A percentile compares a stretch with the other conserved stretches of the same genome.
These are phyloP conservation scores for Didymella sp. DNA, from an alignment of 2,329 filamentous ascomycete species.

Conservation along the genomic window DNA sequence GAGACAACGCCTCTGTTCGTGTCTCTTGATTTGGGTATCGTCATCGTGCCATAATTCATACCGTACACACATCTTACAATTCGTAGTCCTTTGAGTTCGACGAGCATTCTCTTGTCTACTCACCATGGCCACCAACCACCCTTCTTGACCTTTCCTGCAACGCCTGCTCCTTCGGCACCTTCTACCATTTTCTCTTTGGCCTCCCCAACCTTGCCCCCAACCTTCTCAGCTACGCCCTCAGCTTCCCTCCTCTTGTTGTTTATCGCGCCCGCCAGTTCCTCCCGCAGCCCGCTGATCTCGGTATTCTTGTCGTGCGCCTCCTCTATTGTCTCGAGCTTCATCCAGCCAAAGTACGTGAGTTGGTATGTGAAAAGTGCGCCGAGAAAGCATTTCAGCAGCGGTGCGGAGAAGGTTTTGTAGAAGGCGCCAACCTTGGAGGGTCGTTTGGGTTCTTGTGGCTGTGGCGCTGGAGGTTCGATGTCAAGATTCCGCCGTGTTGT, in stretches of 20 bases:
- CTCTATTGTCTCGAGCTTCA: conserved; percentile 76
- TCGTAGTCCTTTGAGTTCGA: not conserved
- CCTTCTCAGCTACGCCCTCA: conserved; percentile 16
- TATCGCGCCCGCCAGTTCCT: conserved; percentile 34
- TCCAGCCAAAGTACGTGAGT: conserved; percentile 75
- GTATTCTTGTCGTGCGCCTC: conserved; percentile 60
- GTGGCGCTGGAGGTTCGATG: conserved; percentile 9
- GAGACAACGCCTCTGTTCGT: not conserved
- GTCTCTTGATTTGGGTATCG: conserved; percentile 2
- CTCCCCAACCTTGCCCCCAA: conserved; percentile 21
- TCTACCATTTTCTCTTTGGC: conserved; percentile 27
- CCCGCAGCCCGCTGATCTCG: conserved; percentile 32
- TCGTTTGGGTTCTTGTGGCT: conserved; percentile 47
- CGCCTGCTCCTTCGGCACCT: conserved; percentile 22
- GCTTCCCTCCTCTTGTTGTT: conserved; percentile 23
- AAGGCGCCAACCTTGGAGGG: conserved; percentile 59
- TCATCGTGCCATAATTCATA: not conserved
- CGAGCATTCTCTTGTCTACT: not conserved
- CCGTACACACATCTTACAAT: not conserved
- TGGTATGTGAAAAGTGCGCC: conserved; percentile 81
- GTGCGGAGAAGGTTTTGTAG: conserved; percentile 76
- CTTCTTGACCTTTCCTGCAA: conserved; percentile 24
- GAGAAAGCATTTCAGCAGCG: conserved; percentile 75
- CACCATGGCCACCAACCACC: conserved; percentile 39
- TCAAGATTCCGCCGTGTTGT: conserved; percentile 3